Percentiles rank a stretch among this genome's conserved stretches.
Evolutionary conservation across 2,329 filamentous ascomycete genomes (phyloP).

Genomic region (Ceratocystis smalleyi): DNA sequence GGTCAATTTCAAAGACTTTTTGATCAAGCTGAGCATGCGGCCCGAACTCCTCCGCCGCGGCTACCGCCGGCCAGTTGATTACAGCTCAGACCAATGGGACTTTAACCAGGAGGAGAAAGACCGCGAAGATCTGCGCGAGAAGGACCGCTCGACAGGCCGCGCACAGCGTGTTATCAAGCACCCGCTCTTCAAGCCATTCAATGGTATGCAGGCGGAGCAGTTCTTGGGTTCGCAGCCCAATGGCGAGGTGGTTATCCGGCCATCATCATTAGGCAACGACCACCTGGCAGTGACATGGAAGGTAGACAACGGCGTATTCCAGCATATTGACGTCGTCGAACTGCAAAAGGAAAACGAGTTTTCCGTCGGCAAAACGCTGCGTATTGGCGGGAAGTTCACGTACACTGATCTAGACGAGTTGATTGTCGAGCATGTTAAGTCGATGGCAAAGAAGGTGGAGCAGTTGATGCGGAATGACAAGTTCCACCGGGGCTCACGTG

Average conservation of each 20-base stretch:
- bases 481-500: slow-evolving; percentile 66
- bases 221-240: slow-evolving; percentile 72
- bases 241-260: slow-evolving; percentile 87
- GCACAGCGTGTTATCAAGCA: slow-evolving; percentile 95
- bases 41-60: slow-evolving; percentile 56
- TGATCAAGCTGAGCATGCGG: slow-evolving; percentile 67
- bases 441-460: slow-evolving; percentile 94
- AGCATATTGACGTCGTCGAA: slow-evolving; percentile 94
- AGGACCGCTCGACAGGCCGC: slow-evolving; percentile 70
- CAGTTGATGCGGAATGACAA: slow-evolving; percentile 93
- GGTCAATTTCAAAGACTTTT: slow-evolving; percentile 73
- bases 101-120: slow-evolving; percentile 65
- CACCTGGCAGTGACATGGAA: slow-evolving; percentile 97
- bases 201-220: slow-evolving; percentile 80
- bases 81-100: slow-evolving; percentile 74
- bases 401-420: slow-evolving; percentile 95
- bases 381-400: slow-evolving; percentile 73
- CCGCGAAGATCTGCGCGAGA: slow-evolving; percentile 68
- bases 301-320: slow-evolving; percentile 86
- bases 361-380: slow-evolving; percentile 71
- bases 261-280: slow-evolving; percentile 87
- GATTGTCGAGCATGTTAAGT: slow-evolving; percentile 92
- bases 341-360: slow-evolving; percentile 96
- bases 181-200: slow-evolving; percentile 87
- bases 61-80: slow-evolving; percentile 53